Evolutionary conservation across 2,329 filamentous ascomycete genomes (phyloP), one percentile per base, ranked within the genome.

Genomic region (Myriosclerotinia curreyana): DNA sequence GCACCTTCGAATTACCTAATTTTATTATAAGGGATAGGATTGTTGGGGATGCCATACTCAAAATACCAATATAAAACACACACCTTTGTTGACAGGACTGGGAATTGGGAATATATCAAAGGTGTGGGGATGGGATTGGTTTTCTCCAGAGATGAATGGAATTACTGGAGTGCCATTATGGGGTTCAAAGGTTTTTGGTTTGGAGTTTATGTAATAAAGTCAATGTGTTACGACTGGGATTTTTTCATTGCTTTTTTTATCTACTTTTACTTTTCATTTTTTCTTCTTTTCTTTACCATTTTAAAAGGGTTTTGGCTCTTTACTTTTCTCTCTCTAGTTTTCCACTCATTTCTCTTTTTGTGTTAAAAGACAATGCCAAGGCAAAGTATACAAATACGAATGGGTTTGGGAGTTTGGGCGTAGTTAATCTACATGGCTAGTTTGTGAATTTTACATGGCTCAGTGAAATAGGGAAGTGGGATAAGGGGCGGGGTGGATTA

Each of bases 1-100:
- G 90, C 90, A 50, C 90, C 90, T 55, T 92, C 90, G 77, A 94
- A 94, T 77, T 94, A 94, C 77, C 81, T 93, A 76, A 92, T 93
- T 76, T 79, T 93, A 74, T 86, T 93, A 86, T 93, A 68, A 67
- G 52, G 40, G 44, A 25, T 44, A 25, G 11, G 28, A 12, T 44
- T 34, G 14, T 34, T 52, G 53, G 48, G 25, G 50, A 44, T 22
- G 25, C 14, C 22, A 46, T 34, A 1, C 17, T 56, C 25, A 44
- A 64, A 36, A 52, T 38, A 60, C 25, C 55, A n/a, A 59, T 31
- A 64, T 48, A 22, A 25, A 65, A 52, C 40, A 53, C 15, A 31
- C 28, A 50, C n/a, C 31, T 60, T 66, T 0, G 54, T 56, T 56
- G 54, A 46, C 12, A 46, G 48, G 51, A 46, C 56, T 66, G 58